These are phyloP conservation scores for Eremomyces bilateralis DNA, from an alignment of 495 filamentous ascomycete species.

Conservation along the genomic window DNA sequence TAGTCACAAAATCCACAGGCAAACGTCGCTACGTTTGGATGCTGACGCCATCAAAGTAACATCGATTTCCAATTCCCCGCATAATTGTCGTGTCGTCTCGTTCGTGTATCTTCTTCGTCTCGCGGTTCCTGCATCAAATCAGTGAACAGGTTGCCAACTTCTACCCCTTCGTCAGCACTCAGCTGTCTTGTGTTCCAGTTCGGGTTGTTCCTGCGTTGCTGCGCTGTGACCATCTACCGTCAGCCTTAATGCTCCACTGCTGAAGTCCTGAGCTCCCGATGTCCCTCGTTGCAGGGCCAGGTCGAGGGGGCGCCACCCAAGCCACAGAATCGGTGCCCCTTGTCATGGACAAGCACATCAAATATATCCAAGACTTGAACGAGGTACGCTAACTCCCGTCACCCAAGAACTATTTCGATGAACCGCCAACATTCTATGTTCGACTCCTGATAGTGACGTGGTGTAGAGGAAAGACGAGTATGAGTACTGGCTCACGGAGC, in stretches of 20 bases:
- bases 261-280: slow-evolving; percentile 17
- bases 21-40: no score
- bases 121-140: no score
- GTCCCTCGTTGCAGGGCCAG: slow-evolving; percentile 41
- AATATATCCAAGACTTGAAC: slow-evolving; percentile 85
- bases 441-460: slow-evolving; percentile 12
- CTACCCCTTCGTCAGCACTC: no score
- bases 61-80: no score
- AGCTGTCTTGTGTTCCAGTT: no score
- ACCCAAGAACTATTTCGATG: slow-evolving; percentile 1
- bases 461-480: slow-evolving; percentile 66
- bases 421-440: not conserved
- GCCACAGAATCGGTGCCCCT: slow-evolving; percentile 36
- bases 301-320: slow-evolving; percentile 24
- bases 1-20: no score
- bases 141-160: no score
- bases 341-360: slow-evolving; percentile 57
- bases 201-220: not conserved
- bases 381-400: slow-evolving; percentile 32
- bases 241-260: not conserved
- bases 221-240: not conserved
- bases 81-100: no score
- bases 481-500: slow-evolving; percentile 93
- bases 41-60: no score
- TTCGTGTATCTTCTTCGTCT: no score